Evolutionary conservation across 1,284 basidiomycete species (phyloP).

Genomic region (Cystobasidium slooffiae): DNA sequence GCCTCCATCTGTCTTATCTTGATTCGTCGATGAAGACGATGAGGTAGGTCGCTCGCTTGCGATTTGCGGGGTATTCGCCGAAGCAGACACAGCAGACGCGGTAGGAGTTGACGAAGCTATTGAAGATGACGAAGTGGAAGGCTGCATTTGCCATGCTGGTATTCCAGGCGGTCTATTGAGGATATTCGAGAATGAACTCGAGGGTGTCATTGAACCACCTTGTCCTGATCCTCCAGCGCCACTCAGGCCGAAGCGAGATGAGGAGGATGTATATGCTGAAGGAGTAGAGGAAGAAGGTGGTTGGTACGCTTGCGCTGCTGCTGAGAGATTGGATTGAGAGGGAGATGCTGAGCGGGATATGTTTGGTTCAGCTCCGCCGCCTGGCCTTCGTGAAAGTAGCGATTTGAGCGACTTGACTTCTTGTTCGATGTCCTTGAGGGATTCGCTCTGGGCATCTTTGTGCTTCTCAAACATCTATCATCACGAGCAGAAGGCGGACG

Average conservation of each 20-base stretch:
- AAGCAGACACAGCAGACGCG: background rate
- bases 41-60: background rate
- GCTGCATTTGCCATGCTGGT: constrained; percentile 78
- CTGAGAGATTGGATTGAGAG: constrained; percentile 49
- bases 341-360: constrained; percentile 48
- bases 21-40: background rate
- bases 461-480: constrained; percentile 90
- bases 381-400: constrained; percentile 78
- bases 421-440: constrained; percentile 82
- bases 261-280: constrained; percentile 7
- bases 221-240: background rate
- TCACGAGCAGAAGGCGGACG: background rate
- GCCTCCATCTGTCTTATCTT: background rate
- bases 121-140: background rate
- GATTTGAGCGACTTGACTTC: constrained; percentile 95
- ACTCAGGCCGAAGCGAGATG: constrained; percentile 19
- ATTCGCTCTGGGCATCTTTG: constrained; percentile 68
- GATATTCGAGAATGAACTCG: constrained; percentile 32
- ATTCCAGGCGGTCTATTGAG: constrained; percentile 65
- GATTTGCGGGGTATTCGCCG: background rate
- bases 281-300: background rate
- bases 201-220: constrained; percentile 22
- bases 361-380: constrained; percentile 61
- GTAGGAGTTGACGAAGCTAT: constrained; percentile 6
- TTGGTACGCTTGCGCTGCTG: constrained; percentile 4